Conservation (phyloP, 2,329 filamentous ascomycete genomes). For the Rhinocladiella mackenziei region DNA sequence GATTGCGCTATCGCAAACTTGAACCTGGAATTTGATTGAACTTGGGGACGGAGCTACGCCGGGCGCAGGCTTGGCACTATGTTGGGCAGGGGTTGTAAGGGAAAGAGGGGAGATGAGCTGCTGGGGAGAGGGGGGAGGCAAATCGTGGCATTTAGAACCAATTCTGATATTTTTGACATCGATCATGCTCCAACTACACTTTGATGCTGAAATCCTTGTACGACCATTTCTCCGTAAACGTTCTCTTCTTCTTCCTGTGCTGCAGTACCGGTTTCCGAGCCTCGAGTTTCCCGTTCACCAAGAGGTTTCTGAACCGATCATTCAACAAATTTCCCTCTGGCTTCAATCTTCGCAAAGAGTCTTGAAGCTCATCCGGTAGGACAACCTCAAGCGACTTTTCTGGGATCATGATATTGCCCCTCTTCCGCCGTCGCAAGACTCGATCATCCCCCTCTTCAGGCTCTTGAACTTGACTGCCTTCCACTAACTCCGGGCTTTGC, state of each 20-base stretch:
- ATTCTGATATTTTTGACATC: too few relatives aligned
- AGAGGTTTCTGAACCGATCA: constrained; percentile 83
- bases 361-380: constrained; percentile 75
- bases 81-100: not conserved
- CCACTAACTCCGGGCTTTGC: constrained; percentile 47
- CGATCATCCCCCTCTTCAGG: constrained; percentile 44
- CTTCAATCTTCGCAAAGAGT: constrained; percentile 75
- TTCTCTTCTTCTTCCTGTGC: constrained; percentile 74
- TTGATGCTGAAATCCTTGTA: constrained; percentile 76
- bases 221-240: constrained; percentile 90
- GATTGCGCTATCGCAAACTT: constrained; percentile 6
- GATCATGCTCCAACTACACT: constrained; percentile 3
- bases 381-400: constrained; percentile 78
- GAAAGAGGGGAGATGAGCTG: too few relatives aligned
- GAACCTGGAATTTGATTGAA: too few relatives aligned
- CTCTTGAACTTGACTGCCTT: constrained; percentile 40
- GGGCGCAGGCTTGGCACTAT: not conserved
- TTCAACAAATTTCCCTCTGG: constrained; percentile 94
- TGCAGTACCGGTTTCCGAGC: constrained; percentile 72
- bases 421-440: constrained; percentile 19
- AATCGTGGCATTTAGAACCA: too few relatives aligned
- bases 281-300: constrained; percentile 87
- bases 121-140: too few relatives aligned
- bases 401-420: constrained; percentile 48
- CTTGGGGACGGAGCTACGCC: not conserved